Conservation (phyloP, 1,139 yeast species). For the Kodamaea alishanica region DNA sequence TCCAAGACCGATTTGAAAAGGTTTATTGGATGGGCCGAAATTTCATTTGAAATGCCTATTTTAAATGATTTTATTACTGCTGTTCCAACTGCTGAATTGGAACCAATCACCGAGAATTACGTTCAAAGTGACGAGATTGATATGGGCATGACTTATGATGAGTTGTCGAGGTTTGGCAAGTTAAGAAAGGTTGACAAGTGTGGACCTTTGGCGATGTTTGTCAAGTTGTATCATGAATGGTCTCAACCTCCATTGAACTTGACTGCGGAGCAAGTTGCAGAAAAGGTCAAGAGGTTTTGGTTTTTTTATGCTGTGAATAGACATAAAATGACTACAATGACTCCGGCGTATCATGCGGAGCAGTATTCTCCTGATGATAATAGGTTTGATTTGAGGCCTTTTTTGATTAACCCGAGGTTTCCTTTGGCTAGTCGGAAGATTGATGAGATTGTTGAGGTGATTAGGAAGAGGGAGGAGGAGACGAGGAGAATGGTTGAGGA, state of each 20-base stretch:
- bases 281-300: constrained; percentile 87
- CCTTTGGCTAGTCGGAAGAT: constrained; percentile 88
- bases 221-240: constrained; percentile 90
- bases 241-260: constrained; percentile 62
- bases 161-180: constrained; percentile 85
- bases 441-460: constrained; percentile 62
- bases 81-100: constrained; percentile 96
- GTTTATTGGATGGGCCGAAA: constrained; percentile 77
- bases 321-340: constrained; percentile 93
- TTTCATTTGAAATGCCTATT: constrained; percentile 69
- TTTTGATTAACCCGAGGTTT: constrained; percentile 85
- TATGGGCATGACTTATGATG: constrained; percentile 98
- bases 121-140: constrained; percentile 96
- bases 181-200: constrained; percentile 88
- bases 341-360: constrained; percentile 97
- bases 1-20: constrained; percentile 87
- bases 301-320: constrained; percentile 92
- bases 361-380: constrained; percentile 98
- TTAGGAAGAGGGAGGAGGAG: constrained; percentile 38
- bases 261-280: constrained; percentile 81
- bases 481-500: constrained; percentile 26
- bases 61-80: constrained; percentile 77
- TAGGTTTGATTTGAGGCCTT: constrained; percentile 91
- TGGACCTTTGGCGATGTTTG: constrained; percentile 94
- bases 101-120: constrained; percentile 86